Evolutionary conservation across 352 stramenopile genomes (phyloP).

Genomic region (Pythium aphanidermatum): DNA sequence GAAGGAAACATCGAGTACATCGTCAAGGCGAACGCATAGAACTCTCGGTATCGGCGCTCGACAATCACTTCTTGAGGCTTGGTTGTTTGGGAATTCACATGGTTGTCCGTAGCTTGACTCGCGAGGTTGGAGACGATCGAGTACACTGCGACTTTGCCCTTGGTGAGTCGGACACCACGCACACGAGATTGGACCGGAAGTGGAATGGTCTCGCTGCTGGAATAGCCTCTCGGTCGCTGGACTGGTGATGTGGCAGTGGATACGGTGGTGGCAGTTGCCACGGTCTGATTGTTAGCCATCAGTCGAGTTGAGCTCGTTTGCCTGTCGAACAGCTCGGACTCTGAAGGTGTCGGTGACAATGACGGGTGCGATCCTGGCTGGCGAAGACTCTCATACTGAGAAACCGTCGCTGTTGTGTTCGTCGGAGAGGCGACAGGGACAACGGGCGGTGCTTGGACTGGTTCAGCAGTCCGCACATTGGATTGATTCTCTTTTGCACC

Average conservation of each 20-base stretch:
- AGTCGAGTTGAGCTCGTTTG: no score
- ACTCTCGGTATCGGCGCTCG: constrained; percentile 70
- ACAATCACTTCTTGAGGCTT: constrained; percentile 30
- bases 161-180: constrained; percentile 42
- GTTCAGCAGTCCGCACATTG: constrained; percentile 1
- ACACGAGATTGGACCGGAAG: constrained; percentile 43
- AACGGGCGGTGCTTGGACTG: neutral
- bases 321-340: no score
- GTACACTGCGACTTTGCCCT: constrained; percentile 47
- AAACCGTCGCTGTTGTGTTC: no score
- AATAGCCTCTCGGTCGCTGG: neutral
- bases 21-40: constrained; percentile 59
- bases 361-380: no score
- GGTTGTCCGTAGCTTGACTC: neutral
- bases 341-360: no score
- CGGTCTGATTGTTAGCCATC: no score
- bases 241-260: constrained; percentile 1
- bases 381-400: no score
- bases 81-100: neutral
- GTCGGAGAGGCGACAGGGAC: no score
- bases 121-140: constrained; percentile 42
- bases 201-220: constrained; percentile 7
- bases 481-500: constrained; percentile 2
- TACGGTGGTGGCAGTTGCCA: no score
- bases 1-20: constrained; percentile 64